Percentiles rank a stretch among this genome's conserved stretches.
Evolutionary conservation across 345 rosid genomes (phyloP).

Genomic region (Salix exigua): DNA sequence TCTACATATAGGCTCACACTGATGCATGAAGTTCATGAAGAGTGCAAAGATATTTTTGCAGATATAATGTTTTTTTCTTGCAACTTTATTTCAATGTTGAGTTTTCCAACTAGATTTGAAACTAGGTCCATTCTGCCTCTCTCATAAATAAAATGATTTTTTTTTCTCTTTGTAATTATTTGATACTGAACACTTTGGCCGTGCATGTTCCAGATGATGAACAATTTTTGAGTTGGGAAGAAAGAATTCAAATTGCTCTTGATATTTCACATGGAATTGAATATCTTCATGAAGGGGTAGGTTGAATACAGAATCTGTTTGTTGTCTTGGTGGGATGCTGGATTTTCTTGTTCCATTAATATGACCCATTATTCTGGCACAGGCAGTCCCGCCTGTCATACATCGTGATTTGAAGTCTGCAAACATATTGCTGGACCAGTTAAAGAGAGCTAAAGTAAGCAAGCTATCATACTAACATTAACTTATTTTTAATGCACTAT

Average conservation of each 20-base stretch:
- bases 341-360: background rate
- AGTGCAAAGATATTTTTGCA: no score
- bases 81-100: background rate
- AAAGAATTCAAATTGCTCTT: conserved; percentile 76
- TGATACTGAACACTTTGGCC: conserved; percentile 6
- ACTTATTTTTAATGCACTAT: background rate
- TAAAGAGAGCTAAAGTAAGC: conserved; percentile 86
- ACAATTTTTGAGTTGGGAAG: conserved; percentile 63
- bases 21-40: background rate
- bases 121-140: background rate
- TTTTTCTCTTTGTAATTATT: background rate
- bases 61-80: background rate
- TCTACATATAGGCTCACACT: background rate
- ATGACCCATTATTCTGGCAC: conserved; percentile 20
- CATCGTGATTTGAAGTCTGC: conserved; percentile 98
- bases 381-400: conserved; percentile 92
- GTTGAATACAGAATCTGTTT: conserved; percentile 3
- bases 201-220: conserved; percentile 42
- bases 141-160: background rate
- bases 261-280: conserved; percentile 92
- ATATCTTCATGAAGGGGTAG: conserved; percentile 93
- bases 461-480: conserved; percentile 4
- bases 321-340: background rate
- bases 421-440: conserved; percentile 74
- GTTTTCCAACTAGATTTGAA: background rate